Conservation (phyloP, 495 filamentous ascomycete genomes). For the Aspergillus avenaceus region DNA sequence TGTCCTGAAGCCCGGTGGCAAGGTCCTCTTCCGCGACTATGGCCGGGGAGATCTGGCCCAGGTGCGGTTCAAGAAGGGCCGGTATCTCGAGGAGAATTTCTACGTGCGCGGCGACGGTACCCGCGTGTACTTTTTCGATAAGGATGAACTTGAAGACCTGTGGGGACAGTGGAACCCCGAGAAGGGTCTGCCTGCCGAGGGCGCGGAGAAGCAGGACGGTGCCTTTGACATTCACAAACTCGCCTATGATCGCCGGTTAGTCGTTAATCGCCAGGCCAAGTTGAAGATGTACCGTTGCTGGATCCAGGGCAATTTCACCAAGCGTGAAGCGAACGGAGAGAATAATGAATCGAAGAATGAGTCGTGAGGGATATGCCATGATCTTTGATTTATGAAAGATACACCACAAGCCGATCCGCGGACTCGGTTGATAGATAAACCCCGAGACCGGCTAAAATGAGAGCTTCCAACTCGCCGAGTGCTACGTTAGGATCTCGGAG, state of each 20-base stretch:
- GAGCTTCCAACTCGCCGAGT: too few relatives aligned
- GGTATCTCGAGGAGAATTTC: slow-evolving; percentile 93
- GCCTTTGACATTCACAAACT: slow-evolving; percentile 69
- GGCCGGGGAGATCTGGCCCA: slow-evolving; percentile 92
- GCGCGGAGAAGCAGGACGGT: slow-evolving; percentile 14
- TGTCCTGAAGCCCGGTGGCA: slow-evolving; percentile 82
- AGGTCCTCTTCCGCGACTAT: slow-evolving; percentile 92
- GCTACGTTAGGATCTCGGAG: too few relatives aligned
- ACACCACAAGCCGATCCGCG: too few relatives aligned
- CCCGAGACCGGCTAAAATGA: too few relatives aligned
- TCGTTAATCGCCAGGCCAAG: slow-evolving; percentile 86
- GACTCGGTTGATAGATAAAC: too few relatives aligned
- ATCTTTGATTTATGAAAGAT: too few relatives aligned
- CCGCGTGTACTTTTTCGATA: slow-evolving; percentile 94
- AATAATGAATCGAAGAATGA: slow-evolving; percentile 14
- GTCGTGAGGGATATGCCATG: slow-evolving; percentile 3
- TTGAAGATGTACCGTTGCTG: slow-evolving; percentile 98
- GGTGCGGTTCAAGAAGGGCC: slow-evolving; percentile 90
- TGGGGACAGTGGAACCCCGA: slow-evolving; percentile 58
- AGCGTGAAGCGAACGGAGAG: slow-evolving; percentile 38
- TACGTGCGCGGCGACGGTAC: slow-evolving; percentile 95
- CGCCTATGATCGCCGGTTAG: slow-evolving; percentile 76
- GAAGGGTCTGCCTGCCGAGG: slow-evolving; percentile 23
- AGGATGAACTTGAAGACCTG: slow-evolving; percentile 72
- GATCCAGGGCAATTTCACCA: slow-evolving; percentile 88